These are phyloP conservation scores for Aspergillus asperescens DNA, from an alignment of 495 filamentous ascomycete species.

Conservation along the genomic window DNA sequence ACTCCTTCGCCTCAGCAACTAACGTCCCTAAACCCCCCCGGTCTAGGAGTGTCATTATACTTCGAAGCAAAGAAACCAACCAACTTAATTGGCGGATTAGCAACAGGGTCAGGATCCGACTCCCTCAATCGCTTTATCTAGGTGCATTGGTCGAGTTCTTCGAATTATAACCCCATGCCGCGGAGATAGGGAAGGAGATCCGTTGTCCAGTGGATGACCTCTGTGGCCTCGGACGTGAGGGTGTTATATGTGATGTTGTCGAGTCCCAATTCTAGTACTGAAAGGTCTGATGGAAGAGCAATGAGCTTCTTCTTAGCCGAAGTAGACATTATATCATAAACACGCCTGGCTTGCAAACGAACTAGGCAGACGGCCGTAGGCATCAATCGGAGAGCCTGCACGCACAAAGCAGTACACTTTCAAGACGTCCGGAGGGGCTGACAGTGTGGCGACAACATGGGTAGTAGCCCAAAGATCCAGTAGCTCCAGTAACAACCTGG, in stretches of 20 bases:
- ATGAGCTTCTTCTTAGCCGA: conserved; percentile 32
- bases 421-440: conserved; percentile 22
- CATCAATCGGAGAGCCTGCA: conserved; percentile 41
- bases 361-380: conserved; percentile 44
- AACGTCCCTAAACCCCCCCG: conserved; percentile 15
- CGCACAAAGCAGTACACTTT: conserved; percentile 55
- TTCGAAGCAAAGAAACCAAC: conserved; percentile 37
- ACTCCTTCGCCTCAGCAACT: neutral
- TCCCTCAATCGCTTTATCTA: conserved; percentile 20
- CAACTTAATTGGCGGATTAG: conserved; percentile 43
- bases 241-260: conserved; percentile 25
- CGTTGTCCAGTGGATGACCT: conserved; percentile 44
- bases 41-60: conserved; percentile 17
- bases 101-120: conserved; percentile 27
- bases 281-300: conserved; percentile 35
- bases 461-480: conserved; percentile 24
- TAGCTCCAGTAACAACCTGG: conserved; percentile 24
- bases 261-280: conserved; percentile 43
- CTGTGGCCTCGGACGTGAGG: conserved; percentile 38
- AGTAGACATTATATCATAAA: conserved; percentile 20
- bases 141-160: conserved; percentile 14
- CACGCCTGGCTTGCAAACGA: conserved; percentile 34
- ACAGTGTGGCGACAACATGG: conserved; percentile 21
- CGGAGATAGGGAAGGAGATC: conserved; percentile 24
- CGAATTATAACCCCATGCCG: conserved; percentile 17